Evolutionary conservation across 2,329 filamentous ascomycete species (phyloP).

Genomic region (Pseudogymnoascus sp.): DNA sequence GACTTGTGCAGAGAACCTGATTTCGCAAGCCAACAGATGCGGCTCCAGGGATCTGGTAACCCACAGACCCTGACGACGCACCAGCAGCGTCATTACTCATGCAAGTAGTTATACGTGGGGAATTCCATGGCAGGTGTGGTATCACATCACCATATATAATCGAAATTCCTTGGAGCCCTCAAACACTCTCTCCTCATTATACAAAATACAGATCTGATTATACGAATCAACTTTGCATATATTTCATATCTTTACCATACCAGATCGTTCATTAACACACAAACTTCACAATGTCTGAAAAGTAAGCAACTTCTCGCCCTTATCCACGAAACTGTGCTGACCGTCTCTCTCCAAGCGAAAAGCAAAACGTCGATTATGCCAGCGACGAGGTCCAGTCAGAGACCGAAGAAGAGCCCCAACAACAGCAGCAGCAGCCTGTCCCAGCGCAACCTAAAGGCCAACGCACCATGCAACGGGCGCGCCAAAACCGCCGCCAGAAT

Average conservation of each 20-base stretch:
- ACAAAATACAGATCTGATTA: neutral
- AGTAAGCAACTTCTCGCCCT: conserved; percentile 15
- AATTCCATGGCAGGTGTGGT: neutral
- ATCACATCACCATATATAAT: neutral
- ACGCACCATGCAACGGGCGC: conserved; percentile 10
- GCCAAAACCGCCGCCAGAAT: neutral
- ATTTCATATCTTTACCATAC: neutral
- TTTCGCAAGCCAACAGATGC: neutral
- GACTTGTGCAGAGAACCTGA: neutral
- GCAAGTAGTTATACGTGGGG: neutral
- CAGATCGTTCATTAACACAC: conserved; percentile 11
- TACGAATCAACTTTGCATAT: neutral
- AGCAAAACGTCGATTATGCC: conserved; percentile 13
- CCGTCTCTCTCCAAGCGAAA: conserved; percentile 12
- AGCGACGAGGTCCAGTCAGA: conserved; percentile 32
- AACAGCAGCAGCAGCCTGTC: conserved; percentile 27
- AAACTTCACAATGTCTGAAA: conserved; percentile 22
- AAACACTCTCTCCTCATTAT: neutral
- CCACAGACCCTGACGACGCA: neutral
- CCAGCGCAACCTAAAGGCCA: conserved; percentile 24
- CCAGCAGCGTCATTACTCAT: neutral
- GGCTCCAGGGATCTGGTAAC: neutral
- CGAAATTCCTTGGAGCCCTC: neutral
- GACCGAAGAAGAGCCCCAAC: conserved; percentile 36
- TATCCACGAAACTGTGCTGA: conserved; percentile 16